Evolutionary conservation across 257 asterid genomes (phyloP).

Genomic region (Solanum boliviense): DNA sequence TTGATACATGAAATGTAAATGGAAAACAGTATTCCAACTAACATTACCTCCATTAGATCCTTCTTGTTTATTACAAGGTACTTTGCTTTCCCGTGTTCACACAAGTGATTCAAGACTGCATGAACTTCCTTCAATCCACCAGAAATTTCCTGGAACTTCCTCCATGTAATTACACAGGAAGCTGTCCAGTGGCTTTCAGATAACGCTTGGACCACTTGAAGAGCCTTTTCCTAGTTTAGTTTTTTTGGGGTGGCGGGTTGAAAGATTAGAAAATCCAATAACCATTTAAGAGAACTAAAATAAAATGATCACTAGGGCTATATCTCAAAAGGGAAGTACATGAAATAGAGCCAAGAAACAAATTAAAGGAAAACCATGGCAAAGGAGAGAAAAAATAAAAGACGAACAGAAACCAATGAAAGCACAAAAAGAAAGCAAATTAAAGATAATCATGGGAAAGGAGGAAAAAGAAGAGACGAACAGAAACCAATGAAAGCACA

Average conservation of each 20-base stretch:
- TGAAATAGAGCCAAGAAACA: too few relatives aligned
- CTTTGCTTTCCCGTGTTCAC: constrained; percentile 42
- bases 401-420: too few relatives aligned
- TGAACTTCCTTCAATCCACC: constrained; percentile 51
- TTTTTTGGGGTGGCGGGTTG: not conserved
- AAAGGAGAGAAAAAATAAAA: too few relatives aligned
- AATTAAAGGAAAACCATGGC: too few relatives aligned
- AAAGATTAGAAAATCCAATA: not conserved
- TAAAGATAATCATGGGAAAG: not conserved
- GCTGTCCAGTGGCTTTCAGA: constrained; percentile 64
- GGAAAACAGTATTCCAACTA: not conserved
- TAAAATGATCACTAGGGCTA: not conserved
- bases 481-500: not conserved
- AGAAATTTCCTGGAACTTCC: constrained; percentile 49
- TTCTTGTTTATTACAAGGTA: constrained; percentile 28
- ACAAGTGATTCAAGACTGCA: constrained; percentile 54
- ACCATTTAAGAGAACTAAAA: not conserved
- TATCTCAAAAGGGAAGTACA: not conserved
- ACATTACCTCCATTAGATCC: constrained; percentile 43
- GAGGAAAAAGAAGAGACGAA: not conserved
- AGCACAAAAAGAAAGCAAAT: not conserved
- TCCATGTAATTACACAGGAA: constrained; percentile 57
- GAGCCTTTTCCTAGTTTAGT: constrained; percentile 39
- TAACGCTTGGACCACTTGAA: constrained; percentile 37
- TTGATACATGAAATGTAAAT: not conserved